phyloP scores from a whole-genome alignment of 148 eudicot genomes.

The Vaccinium vitisidaea region DNA sequence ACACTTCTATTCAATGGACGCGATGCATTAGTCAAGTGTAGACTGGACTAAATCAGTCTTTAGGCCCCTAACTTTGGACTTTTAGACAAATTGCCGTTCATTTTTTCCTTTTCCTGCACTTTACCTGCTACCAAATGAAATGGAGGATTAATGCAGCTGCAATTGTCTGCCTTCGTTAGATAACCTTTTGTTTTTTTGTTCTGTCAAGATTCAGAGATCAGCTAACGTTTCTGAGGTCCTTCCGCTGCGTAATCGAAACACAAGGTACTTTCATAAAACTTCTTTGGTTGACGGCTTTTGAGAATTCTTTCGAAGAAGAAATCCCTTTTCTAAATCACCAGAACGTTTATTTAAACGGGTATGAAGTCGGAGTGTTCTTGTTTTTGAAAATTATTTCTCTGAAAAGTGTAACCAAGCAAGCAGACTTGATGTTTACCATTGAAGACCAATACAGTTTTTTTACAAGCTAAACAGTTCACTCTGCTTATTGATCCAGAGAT shows the following conservation, averaged over 20 bases:
- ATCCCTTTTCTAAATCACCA: neutral
- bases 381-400: too few species aligned
- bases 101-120: neutral
- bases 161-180: neutral
- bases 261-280: constrained; percentile 33
- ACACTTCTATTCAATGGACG: too few species aligned
- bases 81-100: too few species aligned
- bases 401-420: too few species aligned
- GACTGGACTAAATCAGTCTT: too few species aligned
- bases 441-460: neutral
- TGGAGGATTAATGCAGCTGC: too few species aligned
- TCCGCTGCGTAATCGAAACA: constrained; percentile 53
- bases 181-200: neutral
- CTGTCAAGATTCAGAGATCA: constrained; percentile 52
- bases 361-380: too few species aligned
- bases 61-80: too few species aligned
- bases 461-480: neutral
- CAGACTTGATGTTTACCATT: neutral
- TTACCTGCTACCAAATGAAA: neutral
- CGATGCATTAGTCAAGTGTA: too few species aligned
- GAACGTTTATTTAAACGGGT: too few species aligned
- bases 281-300: neutral
- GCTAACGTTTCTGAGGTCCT: constrained; percentile 56
- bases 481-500: constrained; percentile 40
- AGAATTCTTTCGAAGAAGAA: neutral